Evolutionary conservation across 441 rosid species (phyloP).

Genomic region (Corymbia calophylla): DNA sequence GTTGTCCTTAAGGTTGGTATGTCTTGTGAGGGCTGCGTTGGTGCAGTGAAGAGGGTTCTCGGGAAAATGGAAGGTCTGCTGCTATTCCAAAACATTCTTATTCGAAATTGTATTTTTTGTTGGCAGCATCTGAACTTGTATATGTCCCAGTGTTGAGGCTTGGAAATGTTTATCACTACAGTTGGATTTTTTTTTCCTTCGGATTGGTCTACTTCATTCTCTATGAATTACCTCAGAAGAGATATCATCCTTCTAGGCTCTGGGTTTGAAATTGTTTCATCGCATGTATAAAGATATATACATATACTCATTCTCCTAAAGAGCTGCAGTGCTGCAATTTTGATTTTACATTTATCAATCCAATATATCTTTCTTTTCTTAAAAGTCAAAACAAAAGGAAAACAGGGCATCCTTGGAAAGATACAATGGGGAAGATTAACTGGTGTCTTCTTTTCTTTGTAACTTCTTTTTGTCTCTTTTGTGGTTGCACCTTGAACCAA

Average conservation of each 20-base stretch:
- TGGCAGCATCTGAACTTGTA: not conserved
- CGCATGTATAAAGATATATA: not conserved
- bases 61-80: conserved; percentile 83
- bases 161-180: not conserved
- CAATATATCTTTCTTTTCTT: not conserved
- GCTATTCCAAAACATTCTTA: not conserved
- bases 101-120: not conserved
- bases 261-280: not conserved
- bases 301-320: not conserved
- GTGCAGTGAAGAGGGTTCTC: conserved; percentile 88
- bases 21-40: conserved; percentile 88
- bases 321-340: not conserved
- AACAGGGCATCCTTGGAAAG: not conserved
- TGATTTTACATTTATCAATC: not conserved
- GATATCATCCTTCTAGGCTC: not conserved
- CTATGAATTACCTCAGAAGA: not conserved
- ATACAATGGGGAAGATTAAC: not conserved
- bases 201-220: not conserved
- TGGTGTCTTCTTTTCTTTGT: not conserved
- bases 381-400: not conserved
- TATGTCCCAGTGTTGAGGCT: not conserved
- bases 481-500: not conserved
- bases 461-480: not conserved
- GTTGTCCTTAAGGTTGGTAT: conserved; percentile 85
- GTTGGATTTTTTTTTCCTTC: not conserved